Percentiles rank a stretch among this genome's conserved stretches.
These are phyloP conservation scores for Tricholoma flavovirens DNA, from an alignment of 768 basidiomycete genomes.

Conservation along the genomic window DNA sequence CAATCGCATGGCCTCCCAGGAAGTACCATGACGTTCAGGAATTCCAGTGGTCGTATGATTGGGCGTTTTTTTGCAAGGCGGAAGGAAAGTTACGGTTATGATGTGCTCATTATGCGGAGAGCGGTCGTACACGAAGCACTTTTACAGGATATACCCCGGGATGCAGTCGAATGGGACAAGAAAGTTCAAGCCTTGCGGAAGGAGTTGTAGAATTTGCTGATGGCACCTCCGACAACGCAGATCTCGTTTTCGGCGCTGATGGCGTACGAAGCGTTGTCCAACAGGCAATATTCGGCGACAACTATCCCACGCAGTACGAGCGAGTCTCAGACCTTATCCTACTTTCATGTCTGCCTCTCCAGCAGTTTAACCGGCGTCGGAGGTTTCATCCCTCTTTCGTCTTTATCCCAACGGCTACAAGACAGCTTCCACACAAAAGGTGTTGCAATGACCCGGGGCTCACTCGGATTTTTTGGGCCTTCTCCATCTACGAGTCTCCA, in stretches of 20 bases:
- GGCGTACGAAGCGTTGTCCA: conserved; percentile 33
- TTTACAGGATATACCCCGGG: conserved; percentile 21
- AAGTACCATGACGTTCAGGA: conserved; percentile 24
- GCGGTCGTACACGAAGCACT: conserved; percentile 30
- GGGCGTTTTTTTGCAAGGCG: conserved; percentile 23
- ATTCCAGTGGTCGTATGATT: conserved; percentile 30
- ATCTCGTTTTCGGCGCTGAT: conserved; percentile 37
- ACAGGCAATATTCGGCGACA: conserved; percentile 24
- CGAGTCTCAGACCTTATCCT: conserved; percentile 9
- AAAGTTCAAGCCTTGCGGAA: conserved; percentile 21
- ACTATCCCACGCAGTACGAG: conserved; percentile 24
- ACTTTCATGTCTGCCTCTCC: not conserved
- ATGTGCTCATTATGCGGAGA: conserved; percentile 28
- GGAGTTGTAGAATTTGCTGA: conserved; percentile 25
- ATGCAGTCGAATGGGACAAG: conserved; percentile 26
- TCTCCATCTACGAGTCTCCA: conserved; percentile 31
- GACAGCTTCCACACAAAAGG: conserved; percentile 23
- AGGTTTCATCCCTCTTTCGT: conserved; percentile 29
- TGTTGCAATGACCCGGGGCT: conserved; percentile 34
- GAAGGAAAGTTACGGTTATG: conserved; percentile 27
- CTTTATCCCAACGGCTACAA: conserved; percentile 22
- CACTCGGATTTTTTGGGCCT: conserved; percentile 34
- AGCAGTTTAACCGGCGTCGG: conserved; percentile 31
- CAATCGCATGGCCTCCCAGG: conserved; percentile 21
- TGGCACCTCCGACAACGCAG: conserved; percentile 26